Percentiles rank a stretch among this genome's conserved stretches.
phyloP scores from a whole-genome alignment of 352 stramenopile genomes.

The Globisporangium alternatum region DNA sequence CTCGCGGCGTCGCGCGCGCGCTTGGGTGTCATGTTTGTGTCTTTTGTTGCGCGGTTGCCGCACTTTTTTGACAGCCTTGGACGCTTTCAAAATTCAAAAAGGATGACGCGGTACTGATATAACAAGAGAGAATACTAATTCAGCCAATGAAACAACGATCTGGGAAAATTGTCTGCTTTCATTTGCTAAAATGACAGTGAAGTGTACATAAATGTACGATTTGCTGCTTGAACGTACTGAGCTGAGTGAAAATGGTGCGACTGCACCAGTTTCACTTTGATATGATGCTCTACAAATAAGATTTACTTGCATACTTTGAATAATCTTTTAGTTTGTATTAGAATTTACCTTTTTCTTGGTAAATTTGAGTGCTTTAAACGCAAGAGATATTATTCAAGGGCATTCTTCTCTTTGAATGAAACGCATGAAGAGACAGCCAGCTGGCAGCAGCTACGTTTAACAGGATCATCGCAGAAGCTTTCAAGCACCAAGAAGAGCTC shows the following conservation, averaged over 20 bases:
- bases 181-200: background rate
- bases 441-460: background rate
- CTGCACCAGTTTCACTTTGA: background rate
- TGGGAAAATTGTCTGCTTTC: background rate
- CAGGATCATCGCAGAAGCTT: background rate
- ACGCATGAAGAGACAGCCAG: background rate
- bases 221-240: background rate
- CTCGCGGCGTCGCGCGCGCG: background rate
- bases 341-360: background rate
- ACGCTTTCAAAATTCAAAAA: constrained; percentile 6
- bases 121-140: background rate
- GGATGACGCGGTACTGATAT: background rate
- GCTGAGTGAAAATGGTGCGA: background rate
- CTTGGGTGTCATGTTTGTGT: constrained; percentile 5
- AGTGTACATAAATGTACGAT: background rate
- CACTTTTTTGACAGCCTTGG: background rate
- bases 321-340: background rate
- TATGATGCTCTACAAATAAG: background rate
- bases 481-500: background rate
- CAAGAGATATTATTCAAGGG: background rate
- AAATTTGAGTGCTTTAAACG: background rate
- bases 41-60: background rate
- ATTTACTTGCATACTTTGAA: background rate
- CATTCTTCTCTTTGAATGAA: background rate
- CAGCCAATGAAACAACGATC: background rate